Percentiles rank a stretch among this genome's conserved stretches.
phyloP scores from a whole-genome alignment of 2,329 filamentous ascomycete species.

The Aureobasidium mangrovei region DNA sequence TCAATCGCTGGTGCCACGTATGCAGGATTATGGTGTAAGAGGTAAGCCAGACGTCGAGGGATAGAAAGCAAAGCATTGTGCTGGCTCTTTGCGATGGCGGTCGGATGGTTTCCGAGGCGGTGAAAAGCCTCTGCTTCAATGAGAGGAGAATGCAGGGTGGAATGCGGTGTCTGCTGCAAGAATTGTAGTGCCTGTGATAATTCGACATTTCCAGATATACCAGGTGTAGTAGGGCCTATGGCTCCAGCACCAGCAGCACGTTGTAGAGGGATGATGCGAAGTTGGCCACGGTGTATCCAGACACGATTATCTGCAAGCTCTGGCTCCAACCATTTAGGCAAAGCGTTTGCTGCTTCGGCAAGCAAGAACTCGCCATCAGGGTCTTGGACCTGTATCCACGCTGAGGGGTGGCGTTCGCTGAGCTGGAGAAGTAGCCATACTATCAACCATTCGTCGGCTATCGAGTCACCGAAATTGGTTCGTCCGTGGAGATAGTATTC shows the following conservation, averaged over 20 bases:
- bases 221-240: slow-evolving; percentile 2
- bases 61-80: slow-evolving; percentile 67
- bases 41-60: slow-evolving; percentile 70
- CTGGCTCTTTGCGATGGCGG: slow-evolving; percentile 62
- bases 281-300: slow-evolving; percentile 73
- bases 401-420: slow-evolving; percentile 58
- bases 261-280: slow-evolving; percentile 60
- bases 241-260: slow-evolving; percentile 2
- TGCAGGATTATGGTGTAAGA: slow-evolving; percentile 66
- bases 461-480: slow-evolving; percentile 85
- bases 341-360: slow-evolving; percentile 79
- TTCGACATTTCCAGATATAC: slow-evolving; percentile 41
- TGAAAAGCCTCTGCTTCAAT: slow-evolving; percentile 89
- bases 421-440: slow-evolving; percentile 82
- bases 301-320: slow-evolving; percentile 81
- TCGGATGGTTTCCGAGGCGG: slow-evolving; percentile 73
- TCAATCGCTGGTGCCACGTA: slow-evolving; percentile 79
- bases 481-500: slow-evolving; percentile 51
- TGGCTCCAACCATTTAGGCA: slow-evolving; percentile 86
- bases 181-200: slow-evolving; percentile 56
- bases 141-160: slow-evolving; percentile 60
- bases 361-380: slow-evolving; percentile 92
- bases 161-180: slow-evolving; percentile 47
- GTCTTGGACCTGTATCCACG: slow-evolving; percentile 79
- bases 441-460: slow-evolving; percentile 96